Evolutionary conservation across 23 red algal genomes (phyloP), one percentile per base, ranked within the genome.

Genomic region (Chondrus crispus): DNA sequence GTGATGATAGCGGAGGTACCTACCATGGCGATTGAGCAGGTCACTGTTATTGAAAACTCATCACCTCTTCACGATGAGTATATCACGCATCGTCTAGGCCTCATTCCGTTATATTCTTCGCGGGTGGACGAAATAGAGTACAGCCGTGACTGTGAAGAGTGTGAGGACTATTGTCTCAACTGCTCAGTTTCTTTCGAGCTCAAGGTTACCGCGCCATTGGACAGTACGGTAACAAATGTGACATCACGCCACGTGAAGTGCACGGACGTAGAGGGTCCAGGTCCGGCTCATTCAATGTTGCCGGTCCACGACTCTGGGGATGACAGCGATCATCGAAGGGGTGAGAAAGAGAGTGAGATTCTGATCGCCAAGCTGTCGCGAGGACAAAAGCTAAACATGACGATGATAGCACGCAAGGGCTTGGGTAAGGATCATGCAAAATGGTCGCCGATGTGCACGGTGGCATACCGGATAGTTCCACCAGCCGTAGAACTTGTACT

Each of bases 341-440:
- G 44, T 3, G 38, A 72, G 11, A 74, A 77, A 40, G 43, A 42
- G 22, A 47, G 80, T 29, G 68, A 78, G 33, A 99, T 99, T 68
- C 28, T 99, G 1, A 94, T 99, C 46, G 88, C 80, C 19, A 95
- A 95, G 45, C 75, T 99, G 12, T 74, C 81, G 0, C 48, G 60
- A 39, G 94, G 90, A 8, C 97, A 99, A 66, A 46, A 79, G 5
- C 62, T 99, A 42, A 42, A 96, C 48, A 92, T 96, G 36, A 48
- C 28, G 24, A 83, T 79, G 60, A 41, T 96, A 14, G 97, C 94
- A 13, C 85, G 88, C 48, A 99, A 99, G 72, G 97, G 97, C n/a
- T 78, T 95, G 19, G 97, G 94, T 24, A 95, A 99, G 64, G 97
- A 99, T 37, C 97, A 99, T 73, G 97, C 97, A 2, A 99, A 99